Conservation (phyloP, 768 basidiomycete genomes). For the Nevesoporus exiguus region DNA sequence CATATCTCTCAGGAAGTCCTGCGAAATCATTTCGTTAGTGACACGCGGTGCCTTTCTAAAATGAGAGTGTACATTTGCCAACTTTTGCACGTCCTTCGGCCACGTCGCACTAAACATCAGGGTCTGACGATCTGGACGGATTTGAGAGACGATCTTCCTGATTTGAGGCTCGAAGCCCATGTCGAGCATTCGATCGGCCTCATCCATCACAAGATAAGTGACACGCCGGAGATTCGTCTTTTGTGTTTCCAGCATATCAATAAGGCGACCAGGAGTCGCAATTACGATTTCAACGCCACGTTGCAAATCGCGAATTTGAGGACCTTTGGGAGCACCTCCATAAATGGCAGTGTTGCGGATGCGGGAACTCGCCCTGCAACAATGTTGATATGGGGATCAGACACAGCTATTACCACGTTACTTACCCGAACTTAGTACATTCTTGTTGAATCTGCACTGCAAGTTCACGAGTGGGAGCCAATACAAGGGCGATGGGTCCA, state of each 20-base stretch:
- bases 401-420: neutral
- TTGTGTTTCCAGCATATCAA: conserved; percentile 96
- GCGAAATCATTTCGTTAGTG: conserved; percentile 2
- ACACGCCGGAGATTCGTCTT: conserved; percentile 96
- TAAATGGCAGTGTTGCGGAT: conserved; percentile 99
- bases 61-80: conserved; percentile 65
- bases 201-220: conserved; percentile 98
- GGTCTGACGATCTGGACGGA: conserved; percentile 97
- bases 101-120: conserved; percentile 99
- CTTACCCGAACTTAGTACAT: conserved; percentile 95
- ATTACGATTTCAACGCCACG: conserved; percentile 98
- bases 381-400: conserved; percentile 3
- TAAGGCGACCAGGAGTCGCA: conserved; percentile 99
- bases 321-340: conserved; percentile 97
- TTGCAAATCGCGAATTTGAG: conserved; percentile 96
- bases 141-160: conserved; percentile 95
- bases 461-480: conserved; percentile 97
- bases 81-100: conserved; percentile 99
- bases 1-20: conserved; percentile 96
- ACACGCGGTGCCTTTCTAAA: neutral
- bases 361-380: conserved; percentile 73
- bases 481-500: conserved; percentile 93
- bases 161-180: conserved; percentile 99
- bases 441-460: conserved; percentile 99
- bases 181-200: conserved; percentile 99